Percentiles rank a stretch among this genome's conserved stretches.
Evolutionary conservation across 1,284 basidiomycete species (phyloP).

Genomic region (Rhodotorula sp.): DNA sequence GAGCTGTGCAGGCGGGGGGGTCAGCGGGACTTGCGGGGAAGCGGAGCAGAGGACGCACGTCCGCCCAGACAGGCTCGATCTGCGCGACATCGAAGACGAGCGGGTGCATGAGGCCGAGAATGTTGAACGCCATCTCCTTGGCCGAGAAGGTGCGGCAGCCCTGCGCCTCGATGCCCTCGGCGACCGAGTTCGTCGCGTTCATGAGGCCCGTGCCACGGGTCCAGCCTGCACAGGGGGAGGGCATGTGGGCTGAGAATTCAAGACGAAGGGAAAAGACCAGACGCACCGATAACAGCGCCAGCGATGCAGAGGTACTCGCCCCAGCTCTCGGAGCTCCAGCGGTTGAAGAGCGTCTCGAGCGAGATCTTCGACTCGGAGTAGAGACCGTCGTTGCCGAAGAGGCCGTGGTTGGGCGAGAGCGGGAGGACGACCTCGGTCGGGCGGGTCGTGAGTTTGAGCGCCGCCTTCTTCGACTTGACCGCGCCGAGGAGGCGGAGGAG

Average conservation of each 20-base stretch:
- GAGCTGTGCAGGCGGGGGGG: conserved; percentile 51
- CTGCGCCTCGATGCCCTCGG: conserved; percentile 88
- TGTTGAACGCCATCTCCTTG: conserved; percentile 99
- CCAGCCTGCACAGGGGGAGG: conserved; percentile 60
- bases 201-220: conserved; percentile 98
- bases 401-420: conserved; percentile 94
- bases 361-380: conserved; percentile 99
- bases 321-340: conserved; percentile 98
- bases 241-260: neutral
- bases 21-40: neutral
- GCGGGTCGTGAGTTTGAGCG: conserved; percentile 90
- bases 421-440: conserved; percentile 98
- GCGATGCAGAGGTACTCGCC: conserved; percentile 97
- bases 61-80: conserved; percentile 98
- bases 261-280: conserved; percentile 12
- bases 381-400: conserved; percentile 96
- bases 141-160: conserved; percentile 97
- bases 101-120: conserved; percentile 95
- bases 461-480: conserved; percentile 97
- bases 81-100: conserved; percentile 99
- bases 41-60: conserved; percentile 51
- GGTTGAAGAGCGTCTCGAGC: conserved; percentile 94
- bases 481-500: conserved; percentile 91
- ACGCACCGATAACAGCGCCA: conserved; percentile 91
- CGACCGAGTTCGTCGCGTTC: conserved; percentile 91